Evolutionary conservation across 1,139 yeast genomes (phyloP).

Genomic region (Saccharomycopsis hybrid): DNA sequence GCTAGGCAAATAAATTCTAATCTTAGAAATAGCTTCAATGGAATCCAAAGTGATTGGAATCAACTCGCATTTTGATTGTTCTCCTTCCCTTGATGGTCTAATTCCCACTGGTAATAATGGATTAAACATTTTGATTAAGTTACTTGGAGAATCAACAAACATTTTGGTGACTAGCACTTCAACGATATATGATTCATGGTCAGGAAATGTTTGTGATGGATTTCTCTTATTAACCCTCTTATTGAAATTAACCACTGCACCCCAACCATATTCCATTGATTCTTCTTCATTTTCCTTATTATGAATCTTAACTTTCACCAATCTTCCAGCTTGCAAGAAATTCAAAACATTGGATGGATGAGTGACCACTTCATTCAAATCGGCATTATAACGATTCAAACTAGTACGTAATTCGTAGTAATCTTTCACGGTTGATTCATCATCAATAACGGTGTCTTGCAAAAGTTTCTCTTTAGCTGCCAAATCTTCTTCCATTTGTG

Average conservation of each 20-base stretch:
- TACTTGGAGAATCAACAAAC: conserved; percentile 71
- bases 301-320: conserved; percentile 56
- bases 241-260: conserved; percentile 70
- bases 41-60: conserved; percentile 82
- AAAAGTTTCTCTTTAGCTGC: conserved; percentile 45
- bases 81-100: conserved; percentile 71
- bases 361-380: conserved; percentile 75
- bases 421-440: conserved; percentile 67
- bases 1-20: conserved; percentile 75
- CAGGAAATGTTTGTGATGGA: conserved; percentile 48
- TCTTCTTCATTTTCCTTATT: conserved; percentile 20
- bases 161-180: conserved; percentile 77
- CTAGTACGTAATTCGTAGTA: conserved; percentile 78
- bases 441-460: conserved; percentile 52
- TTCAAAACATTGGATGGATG: conserved; percentile 86
- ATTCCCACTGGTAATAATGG: conserved; percentile 84
- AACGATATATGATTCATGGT: conserved; percentile 84
- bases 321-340: conserved; percentile 84
- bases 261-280: conserved; percentile 86
- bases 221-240: conserved; percentile 62
- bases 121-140: conserved; percentile 57
- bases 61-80: conserved; percentile 65
- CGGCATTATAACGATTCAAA: conserved; percentile 62
- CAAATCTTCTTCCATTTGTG: conserved; percentile 65
- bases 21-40: conserved; percentile 66